A percentile compares a stretch with the other conserved stretches of the same genome.
These are phyloP conservation scores for Leccinum uliginosum DNA, from an alignment of 768 basidiomycete genomes.

Conservation along the genomic window DNA sequence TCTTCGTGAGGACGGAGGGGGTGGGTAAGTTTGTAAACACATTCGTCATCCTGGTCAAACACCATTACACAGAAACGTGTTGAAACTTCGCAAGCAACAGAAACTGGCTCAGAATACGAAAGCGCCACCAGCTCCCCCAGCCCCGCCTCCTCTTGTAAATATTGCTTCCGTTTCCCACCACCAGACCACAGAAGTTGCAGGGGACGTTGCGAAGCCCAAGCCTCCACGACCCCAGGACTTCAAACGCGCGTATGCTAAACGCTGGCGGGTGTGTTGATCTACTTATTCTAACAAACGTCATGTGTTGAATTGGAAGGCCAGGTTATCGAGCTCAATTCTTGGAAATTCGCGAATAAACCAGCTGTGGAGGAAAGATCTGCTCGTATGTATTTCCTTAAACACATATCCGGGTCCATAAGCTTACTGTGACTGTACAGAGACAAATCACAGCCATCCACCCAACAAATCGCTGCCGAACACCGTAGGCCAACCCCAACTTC, in stretches of 20 bases:
- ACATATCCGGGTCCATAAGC: background rate
- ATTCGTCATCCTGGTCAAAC: slow-evolving; percentile 3
- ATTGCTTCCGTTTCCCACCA: background rate
- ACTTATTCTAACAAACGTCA: background rate
- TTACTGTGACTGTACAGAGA: slow-evolving; percentile 2
- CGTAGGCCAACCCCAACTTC: background rate
- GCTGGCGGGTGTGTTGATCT: slow-evolving; percentile 21
- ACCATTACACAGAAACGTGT: slow-evolving; percentile 33
- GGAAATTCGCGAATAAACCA: slow-evolving; percentile 15
- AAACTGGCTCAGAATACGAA: slow-evolving; percentile 7
- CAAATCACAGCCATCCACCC: background rate
- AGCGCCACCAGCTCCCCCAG: slow-evolving; percentile 1
- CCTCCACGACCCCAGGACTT: slow-evolving; percentile 7
- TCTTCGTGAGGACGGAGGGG: slow-evolving; percentile 53
- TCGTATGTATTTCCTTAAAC: slow-evolving; percentile 10
- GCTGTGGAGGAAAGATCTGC: background rate
- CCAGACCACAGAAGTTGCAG: background rate
- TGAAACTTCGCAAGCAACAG: slow-evolving; percentile 43
- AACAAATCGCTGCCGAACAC: background rate
- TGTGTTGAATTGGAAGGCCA: slow-evolving; percentile 6
- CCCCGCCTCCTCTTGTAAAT: slow-evolving; percentile 4
- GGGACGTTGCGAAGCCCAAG: slow-evolving; percentile 6
- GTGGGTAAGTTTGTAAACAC: slow-evolving; percentile 44
- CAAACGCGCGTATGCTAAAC: slow-evolving; percentile 19
- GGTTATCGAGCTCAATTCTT: slow-evolving; percentile 9